Conservation (phyloP, 441 rosid genomes). For the Euphorbia schlechtendalii region DNA sequence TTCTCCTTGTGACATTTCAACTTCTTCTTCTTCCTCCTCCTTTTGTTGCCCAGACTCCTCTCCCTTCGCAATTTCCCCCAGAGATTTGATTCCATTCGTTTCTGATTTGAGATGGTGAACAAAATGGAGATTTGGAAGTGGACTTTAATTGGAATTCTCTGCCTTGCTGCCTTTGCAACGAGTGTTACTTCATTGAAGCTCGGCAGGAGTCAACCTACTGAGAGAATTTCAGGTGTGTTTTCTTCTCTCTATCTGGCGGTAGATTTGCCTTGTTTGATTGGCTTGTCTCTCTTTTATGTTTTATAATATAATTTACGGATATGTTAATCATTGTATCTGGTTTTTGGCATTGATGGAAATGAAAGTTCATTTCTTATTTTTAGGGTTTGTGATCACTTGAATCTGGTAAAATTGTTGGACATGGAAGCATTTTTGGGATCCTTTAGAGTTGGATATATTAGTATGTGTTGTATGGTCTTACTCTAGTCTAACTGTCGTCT, state of each 20-base stretch:
- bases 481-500: slow-evolving; percentile 6
- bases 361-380: slow-evolving; percentile 7
- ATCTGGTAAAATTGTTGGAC: not conserved
- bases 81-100: slow-evolving; percentile 15
- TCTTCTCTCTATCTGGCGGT: not conserved
- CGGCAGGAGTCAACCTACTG: slow-evolving; percentile 65
- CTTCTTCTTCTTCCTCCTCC: slow-evolving; percentile 17
- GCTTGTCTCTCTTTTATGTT: not conserved
- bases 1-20: slow-evolving; percentile 27
- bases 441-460: not conserved
- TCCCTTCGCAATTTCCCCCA: no score
- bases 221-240: slow-evolving; percentile 75
- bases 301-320: slow-evolving; percentile 1
- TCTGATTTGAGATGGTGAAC: not conserved
- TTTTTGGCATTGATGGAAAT: not conserved
- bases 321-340: slow-evolving; percentile 4
- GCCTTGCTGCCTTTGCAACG: slow-evolving; percentile 25
- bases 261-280: not conserved
- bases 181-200: slow-evolving; percentile 47
- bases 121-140: slow-evolving; percentile 48
- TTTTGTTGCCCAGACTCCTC: not conserved
- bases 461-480: not conserved
- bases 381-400: slow-evolving; percentile 8
- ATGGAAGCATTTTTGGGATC: slow-evolving; percentile 9
- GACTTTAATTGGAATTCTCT: slow-evolving; percentile 44